phyloP scores from a whole-genome alignment of 176 grass and related monocot species.

The Hordeum marinum region DNA sequence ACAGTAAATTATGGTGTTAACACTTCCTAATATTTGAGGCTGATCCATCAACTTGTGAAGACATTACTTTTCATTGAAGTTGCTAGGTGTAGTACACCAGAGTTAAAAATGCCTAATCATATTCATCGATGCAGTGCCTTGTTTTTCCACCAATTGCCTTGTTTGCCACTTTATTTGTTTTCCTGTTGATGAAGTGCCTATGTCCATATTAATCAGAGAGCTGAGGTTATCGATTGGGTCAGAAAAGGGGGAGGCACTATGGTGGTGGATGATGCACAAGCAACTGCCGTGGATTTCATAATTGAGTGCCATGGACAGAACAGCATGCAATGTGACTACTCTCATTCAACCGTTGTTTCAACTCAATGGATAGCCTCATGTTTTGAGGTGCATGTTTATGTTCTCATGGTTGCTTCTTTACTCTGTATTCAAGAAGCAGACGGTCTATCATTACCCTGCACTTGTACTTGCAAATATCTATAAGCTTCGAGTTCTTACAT shows the following conservation, averaged over 20 bases:
- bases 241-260: slow-evolving; percentile 61
- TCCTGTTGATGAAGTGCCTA: slow-evolving; percentile 17
- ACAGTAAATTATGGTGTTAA: slow-evolving; percentile 15
- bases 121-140: background rate
- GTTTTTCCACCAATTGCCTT: background rate
- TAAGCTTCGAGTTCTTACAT: slow-evolving; percentile 29
- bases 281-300: slow-evolving; percentile 52
- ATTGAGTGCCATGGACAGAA: slow-evolving; percentile 66
- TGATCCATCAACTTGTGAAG: slow-evolving; percentile 2
- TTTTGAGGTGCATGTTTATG: slow-evolving; percentile 60
- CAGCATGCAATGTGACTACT: slow-evolving; percentile 20
- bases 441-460: slow-evolving; percentile 2
- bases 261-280: slow-evolving; percentile 46
- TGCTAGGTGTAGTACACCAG: background rate
- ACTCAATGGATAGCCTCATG: slow-evolving; percentile 91
- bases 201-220: slow-evolving; percentile 64
- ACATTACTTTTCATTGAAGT: slow-evolving; percentile 18
- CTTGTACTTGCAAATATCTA: slow-evolving; percentile 10
- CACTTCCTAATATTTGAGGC: background rate
- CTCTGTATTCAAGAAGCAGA: slow-evolving; percentile 5
- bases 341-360: slow-evolving; percentile 65
- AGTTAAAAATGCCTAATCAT: background rate
- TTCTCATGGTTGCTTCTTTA: slow-evolving; percentile 10
- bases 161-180: slow-evolving; percentile 8
- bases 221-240: slow-evolving; percentile 82